A percentile compares a stretch with the other conserved stretches of the same genome.
Evolutionary conservation across 352 stramenopile genomes (phyloP).

Genomic region (Phytopythium aichiense): DNA sequence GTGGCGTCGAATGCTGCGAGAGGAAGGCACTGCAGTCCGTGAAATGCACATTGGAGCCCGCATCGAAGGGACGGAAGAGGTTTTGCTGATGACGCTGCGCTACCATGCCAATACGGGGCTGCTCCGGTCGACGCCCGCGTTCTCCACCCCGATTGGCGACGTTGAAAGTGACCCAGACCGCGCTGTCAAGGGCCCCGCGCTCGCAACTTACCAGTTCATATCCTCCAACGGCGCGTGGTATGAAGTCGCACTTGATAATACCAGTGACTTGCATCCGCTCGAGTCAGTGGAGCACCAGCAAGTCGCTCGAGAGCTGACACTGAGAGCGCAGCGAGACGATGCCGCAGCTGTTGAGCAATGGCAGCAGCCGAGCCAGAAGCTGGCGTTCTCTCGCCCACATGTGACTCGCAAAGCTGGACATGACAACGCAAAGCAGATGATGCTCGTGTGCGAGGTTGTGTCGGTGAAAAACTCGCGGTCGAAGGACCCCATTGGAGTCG

Average conservation of each 20-base stretch:
- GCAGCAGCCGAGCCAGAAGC: slow-evolving; percentile 16
- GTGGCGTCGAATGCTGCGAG: slow-evolving; percentile 40
- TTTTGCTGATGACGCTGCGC: slow-evolving; percentile 41
- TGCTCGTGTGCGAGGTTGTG: slow-evolving; percentile 25
- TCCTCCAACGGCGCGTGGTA: slow-evolving; percentile 29
- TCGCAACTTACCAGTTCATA: slow-evolving; percentile 44
- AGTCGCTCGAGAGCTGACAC: slow-evolving; percentile 35
- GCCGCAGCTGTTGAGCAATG: slow-evolving; percentile 20
- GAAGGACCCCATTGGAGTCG: slow-evolving; percentile 19
- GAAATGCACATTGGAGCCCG: slow-evolving; percentile 59
- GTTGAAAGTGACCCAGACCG: slow-evolving; percentile 30
- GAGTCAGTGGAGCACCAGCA: slow-evolving; percentile 31
- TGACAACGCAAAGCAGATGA: slow-evolving; percentile 4
- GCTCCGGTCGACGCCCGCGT: slow-evolving; percentile 48
- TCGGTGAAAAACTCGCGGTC: slow-evolving; percentile 21
- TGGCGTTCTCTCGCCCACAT: neutral
- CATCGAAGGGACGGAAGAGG: slow-evolving; percentile 25
- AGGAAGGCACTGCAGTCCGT: slow-evolving; percentile 22
- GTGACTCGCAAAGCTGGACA: neutral
- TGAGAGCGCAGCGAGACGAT: slow-evolving; percentile 40
- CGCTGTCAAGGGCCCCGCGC: slow-evolving; percentile 27
- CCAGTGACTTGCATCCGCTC: slow-evolving; percentile 42
- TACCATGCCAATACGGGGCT: slow-evolving; percentile 50
- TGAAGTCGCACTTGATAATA: slow-evolving; percentile 62
- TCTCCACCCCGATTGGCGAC: slow-evolving; percentile 37